Evolutionary conservation across 108 stramenopile species (phyloP), one percentile per base, ranked within the genome.

Genomic region (Cyclostephanos tholiformis): DNA sequence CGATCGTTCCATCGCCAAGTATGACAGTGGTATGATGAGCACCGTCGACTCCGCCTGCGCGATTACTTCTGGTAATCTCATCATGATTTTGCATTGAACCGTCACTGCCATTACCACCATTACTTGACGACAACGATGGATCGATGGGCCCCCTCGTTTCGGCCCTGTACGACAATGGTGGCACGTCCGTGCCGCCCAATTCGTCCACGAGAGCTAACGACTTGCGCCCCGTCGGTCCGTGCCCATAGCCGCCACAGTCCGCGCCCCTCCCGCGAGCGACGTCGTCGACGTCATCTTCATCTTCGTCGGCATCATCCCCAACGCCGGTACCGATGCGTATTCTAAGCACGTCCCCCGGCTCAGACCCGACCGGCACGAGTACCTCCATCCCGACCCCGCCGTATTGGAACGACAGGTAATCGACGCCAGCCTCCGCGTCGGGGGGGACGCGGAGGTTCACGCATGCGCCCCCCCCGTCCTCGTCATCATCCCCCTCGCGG

Each of bases 371-470:
- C 10, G 92, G 92, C 19, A 93, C 64, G 12, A 71, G 36, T 13
- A 89, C 55, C 32, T 90, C 89, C 61, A 93, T 57, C 60, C 71
- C 65, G 27, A 70, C 62, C 10, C 86, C 87, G 43, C 79, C 43
- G 32, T 85, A 80, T 32, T 76, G 43, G 60, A 93, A 89, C 27
- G 82, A 79, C 22, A 93, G 51, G 0, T 77, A 76, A 65, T 93
- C 92, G 17, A 79, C 65, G 6, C 92, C 92, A 14, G 76, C 64
- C 63, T 80, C 86, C 4, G 86, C 85, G 57, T 49, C 79, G 7
- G 81, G 77, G 26, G 92, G 92, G n/a, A 93, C 67, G 26, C 65
- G 67, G n/a, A 93, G 19, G 11, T 85, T 82, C 20, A 91, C 44
- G 16, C 14, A 0, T 3, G 14, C 44, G 44, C 44, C 2, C 2